A percentile compares a stretch with the other conserved stretches of the same genome.
phyloP scores from a whole-genome alignment of 306 rosid species.

The Purshia tridentata region DNA sequence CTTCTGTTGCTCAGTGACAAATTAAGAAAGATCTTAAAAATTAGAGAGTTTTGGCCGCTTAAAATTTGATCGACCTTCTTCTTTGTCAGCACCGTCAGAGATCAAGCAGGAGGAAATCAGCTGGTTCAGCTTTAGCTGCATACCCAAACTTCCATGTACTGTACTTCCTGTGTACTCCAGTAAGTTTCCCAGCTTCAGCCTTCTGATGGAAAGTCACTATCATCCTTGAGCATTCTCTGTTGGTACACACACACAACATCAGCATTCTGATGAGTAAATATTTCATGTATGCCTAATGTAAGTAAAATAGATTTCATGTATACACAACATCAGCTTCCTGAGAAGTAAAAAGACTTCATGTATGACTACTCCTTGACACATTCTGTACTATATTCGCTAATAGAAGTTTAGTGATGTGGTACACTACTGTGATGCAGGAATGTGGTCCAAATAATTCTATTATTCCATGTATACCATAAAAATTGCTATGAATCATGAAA shows the following conservation, averaged over 20 bases:
- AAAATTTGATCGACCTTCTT: neutral
- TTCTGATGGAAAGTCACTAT: constrained; percentile 73
- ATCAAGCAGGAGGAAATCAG: constrained; percentile 36
- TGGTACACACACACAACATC: neutral
- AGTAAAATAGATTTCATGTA: no score
- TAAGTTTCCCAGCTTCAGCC: constrained; percentile 49
- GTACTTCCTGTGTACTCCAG: constrained; percentile 59
- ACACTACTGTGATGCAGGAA: neutral
- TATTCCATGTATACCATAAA: neutral
- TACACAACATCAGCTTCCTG: no score
- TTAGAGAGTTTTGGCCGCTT: neutral
- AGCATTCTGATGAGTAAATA: neutral
- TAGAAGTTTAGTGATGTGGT: no score
- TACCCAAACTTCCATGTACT: constrained; percentile 63
- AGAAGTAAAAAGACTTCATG: no score
- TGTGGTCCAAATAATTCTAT: neutral
- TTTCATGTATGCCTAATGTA: neutral
- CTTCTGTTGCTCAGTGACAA: constrained; percentile 34
- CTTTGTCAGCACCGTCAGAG: neutral
- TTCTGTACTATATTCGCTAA: no score
- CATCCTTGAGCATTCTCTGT: constrained; percentile 75
- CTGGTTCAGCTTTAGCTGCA: constrained; percentile 61
- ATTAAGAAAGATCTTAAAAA: constrained; percentile 5
- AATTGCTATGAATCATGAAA: neutral
- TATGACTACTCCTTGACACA: no score